These are phyloP conservation scores for Geosmithia putterillii DNA, from an alignment of 2,329 filamentous ascomycete genomes.

Conservation along the genomic window DNA sequence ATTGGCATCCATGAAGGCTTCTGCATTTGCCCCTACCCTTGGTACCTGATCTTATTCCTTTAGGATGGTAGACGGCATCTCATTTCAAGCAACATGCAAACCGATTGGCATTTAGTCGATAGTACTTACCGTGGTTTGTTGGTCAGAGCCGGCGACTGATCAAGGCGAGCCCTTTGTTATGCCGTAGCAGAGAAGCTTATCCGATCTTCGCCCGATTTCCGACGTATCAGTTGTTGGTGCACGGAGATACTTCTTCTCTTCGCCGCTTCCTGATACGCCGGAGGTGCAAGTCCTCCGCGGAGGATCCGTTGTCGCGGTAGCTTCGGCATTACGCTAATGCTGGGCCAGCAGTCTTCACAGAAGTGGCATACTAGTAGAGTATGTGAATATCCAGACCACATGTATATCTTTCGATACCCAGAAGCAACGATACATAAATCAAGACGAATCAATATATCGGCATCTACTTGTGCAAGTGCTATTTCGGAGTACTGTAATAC, in stretches of 20 bases:
- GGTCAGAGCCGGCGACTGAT: neutral
- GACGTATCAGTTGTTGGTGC: no score
- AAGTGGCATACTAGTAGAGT: no score
- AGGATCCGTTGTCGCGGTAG: no score
- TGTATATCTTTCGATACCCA: neutral
- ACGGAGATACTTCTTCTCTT: no score
- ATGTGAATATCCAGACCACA: no score
- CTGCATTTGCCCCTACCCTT: neutral
- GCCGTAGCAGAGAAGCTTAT: no score
- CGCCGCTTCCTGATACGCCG: no score
- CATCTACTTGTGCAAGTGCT: neutral
- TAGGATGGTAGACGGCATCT: neutral
- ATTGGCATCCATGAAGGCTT: conserved; percentile 1
- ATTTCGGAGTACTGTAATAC: neutral
- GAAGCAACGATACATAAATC: neutral
- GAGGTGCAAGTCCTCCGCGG: no score
- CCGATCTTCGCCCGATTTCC: no score
- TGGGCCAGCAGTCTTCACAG: no score
- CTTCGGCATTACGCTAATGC: no score
- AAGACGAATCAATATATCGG: neutral
- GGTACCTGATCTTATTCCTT: neutral
- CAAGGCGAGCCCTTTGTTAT: no score
- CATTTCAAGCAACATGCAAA: neutral
- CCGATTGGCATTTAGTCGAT: neutral
- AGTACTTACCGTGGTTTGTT: neutral